These are phyloP conservation scores for Perkinsus olseni DNA, from an alignment of 169 alveolate species.

Conservation along the genomic window DNA sequence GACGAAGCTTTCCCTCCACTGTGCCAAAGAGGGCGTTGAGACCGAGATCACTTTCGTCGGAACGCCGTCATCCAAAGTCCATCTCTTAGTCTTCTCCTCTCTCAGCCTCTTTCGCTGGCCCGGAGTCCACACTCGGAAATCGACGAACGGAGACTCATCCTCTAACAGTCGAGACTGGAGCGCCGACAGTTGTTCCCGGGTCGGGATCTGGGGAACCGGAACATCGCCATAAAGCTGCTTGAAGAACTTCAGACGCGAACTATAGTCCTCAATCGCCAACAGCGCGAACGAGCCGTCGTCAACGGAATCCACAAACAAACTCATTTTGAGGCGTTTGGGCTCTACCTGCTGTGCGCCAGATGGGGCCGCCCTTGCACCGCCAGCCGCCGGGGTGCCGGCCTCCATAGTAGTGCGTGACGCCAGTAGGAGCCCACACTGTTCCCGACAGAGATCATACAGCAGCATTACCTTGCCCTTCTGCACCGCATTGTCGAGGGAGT, in stretches of 20 bases:
- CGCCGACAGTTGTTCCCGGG: not conserved
- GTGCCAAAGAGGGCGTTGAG: not conserved
- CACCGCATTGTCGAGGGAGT: not conserved
- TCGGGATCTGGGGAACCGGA: not conserved
- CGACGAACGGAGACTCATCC: not conserved
- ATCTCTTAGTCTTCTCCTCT: not conserved
- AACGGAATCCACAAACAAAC: not conserved
- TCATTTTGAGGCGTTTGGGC: not conserved
- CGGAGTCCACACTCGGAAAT: not conserved
- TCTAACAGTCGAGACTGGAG: not conserved
- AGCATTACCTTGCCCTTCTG: too few relatives aligned
- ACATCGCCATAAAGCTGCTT: not conserved
- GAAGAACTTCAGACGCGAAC: not conserved
- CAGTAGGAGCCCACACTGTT: too few relatives aligned
- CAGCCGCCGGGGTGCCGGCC: too few relatives aligned
- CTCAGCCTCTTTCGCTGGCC: not conserved
- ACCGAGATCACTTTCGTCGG: not conserved
- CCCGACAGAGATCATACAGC: too few relatives aligned
- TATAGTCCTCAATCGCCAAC: not conserved
- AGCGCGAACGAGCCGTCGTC: not conserved
- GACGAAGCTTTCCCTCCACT: not conserved
- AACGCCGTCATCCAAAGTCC: not conserved
- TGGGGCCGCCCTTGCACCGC: too few relatives aligned
- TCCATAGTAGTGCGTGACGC: too few relatives aligned
- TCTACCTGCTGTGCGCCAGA: too few relatives aligned